phyloP scores from a whole-genome alignment of 805 yeast genomes.

The Phaffomyces antillensis region DNA sequence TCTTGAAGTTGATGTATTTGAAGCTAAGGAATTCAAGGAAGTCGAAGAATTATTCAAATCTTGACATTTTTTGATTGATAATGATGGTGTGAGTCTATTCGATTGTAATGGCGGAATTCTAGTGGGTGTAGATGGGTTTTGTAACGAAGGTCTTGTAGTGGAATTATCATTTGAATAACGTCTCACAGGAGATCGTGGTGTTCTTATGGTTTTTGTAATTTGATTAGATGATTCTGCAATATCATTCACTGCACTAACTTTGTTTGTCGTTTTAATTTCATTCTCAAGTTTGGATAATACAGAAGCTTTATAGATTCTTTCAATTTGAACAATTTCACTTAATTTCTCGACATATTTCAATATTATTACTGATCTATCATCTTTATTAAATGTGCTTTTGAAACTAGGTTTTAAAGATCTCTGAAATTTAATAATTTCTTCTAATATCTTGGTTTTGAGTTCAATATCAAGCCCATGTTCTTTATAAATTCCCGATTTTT shows the following conservation, averaged over 20 bases:
- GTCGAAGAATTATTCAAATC: constrained; percentile 1
- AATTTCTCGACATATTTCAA: constrained; percentile 39
- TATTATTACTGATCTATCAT: constrained; percentile 40
- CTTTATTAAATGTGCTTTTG: constrained; percentile 25
- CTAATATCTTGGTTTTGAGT: constrained; percentile 34
- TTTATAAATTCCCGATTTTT: constrained; percentile 43
- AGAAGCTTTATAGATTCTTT: constrained; percentile 49
- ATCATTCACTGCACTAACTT: constrained; percentile 1
- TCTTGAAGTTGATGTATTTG: constrained; percentile 4
- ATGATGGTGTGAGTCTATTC: constrained; percentile 9
- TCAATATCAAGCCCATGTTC: constrained; percentile 45
- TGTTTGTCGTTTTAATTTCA: not conserved
- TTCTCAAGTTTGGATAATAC: constrained; percentile 15
- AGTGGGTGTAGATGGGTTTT: constrained; percentile 8
- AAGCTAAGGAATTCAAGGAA: not conserved
- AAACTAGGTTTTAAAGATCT: constrained; percentile 17
- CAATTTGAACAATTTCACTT: constrained; percentile 60
- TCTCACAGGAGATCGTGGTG: constrained; percentile 20
- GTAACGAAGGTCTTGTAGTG: constrained; percentile 3
- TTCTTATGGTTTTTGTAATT: not conserved
- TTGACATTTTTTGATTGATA: not conserved
- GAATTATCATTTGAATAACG: constrained; percentile 6
- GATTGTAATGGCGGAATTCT: constrained; percentile 4
- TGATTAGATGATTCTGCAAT: not conserved
- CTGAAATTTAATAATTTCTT: constrained; percentile 26